Base-by-base conservation (phyloP, 352 stramenopile species). In the Peronospora farinosa region DNA sequence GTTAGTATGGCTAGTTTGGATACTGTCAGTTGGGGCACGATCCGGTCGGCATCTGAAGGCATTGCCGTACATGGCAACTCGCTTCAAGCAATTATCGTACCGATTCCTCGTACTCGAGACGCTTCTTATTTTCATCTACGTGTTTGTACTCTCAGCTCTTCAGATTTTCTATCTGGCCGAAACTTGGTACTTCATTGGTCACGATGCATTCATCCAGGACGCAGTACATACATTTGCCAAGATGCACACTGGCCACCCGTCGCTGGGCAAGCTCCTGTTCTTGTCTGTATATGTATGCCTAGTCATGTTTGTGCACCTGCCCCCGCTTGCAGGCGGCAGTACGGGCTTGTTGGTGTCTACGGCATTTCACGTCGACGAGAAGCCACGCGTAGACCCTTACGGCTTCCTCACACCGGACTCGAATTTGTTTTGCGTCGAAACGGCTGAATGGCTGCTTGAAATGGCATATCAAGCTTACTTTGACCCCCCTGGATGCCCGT, bases 401-500 rank as follows among this genome's bases (percentile, higher is more conserved):
- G 74, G 75, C 23, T 86, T 84, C 30, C 53, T 86, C 2, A 73
- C 74, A 3, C 61, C 79, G 2, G 72, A 89, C 40, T 85, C 76
- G 7, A 83, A 86, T 50, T 57, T 94, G 10, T 94, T 95, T 54
- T 95, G 85, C 46, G 80, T 95, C 21, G 81, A 95, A 65, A 91
- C 85, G 2, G 75, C 85, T 12, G 69, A 69, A 23, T 92, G 78
- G 78, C 43, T 95, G 17, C 54, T 94, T 19, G 83, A 95, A 43
- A 51, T 94, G 7, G 77, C 85, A 17, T 93, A 79, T 65, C 83
- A 95, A 53, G 79, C 83, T 13, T 95, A 95, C 60, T 93, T 93
- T 40, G 85, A 95, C 32, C 82, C 83, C 7, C 57, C 71, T 15
- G 85, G 84, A 5, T 82, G 75, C 7, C 74, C 78, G 17, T 89